Conservation (phyloP, 169 alveolate species). For the Plasmodium sp. region DNA sequence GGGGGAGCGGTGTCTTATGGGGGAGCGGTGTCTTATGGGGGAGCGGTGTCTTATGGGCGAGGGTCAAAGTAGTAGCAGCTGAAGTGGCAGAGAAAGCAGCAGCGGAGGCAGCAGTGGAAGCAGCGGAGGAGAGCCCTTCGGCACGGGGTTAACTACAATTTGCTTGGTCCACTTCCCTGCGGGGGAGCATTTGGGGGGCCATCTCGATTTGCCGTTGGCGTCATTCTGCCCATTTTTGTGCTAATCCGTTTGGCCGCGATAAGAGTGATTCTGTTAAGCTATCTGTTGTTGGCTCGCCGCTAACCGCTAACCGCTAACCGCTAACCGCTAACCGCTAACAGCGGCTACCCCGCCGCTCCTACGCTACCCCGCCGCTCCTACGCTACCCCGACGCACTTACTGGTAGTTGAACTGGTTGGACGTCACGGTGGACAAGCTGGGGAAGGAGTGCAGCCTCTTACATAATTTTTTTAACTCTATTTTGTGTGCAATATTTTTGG, state of each 20-base stretch:
- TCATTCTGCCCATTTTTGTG: not conserved
- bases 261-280: not conserved
- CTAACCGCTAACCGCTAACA: not conserved
- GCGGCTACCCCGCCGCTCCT: not conserved
- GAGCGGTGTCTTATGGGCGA: no score
- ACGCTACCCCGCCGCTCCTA: not conserved
- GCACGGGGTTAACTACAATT: not conserved
- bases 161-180: not conserved
- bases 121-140: not conserved
- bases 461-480: constrained; percentile 72
- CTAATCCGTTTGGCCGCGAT: not conserved
- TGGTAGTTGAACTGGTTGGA: constrained; percentile 71
- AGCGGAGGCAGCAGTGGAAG: no score
- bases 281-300: not conserved
- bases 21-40: not conserved
- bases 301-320: not conserved
- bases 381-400: constrained; percentile 5
- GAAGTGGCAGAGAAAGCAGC: no score
- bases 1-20: no score
- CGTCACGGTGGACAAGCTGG: constrained; percentile 60
- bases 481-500: constrained; percentile 59
- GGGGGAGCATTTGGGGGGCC: not conserved
- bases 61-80: not conserved
- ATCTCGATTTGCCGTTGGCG: not conserved
- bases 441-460: constrained; percentile 52